Evolutionary conservation across 371 early-diverging fungal genomes (phyloP), one percentile per base, ranked within the genome.

Genomic region (Lichtheimia ramosa): DNA sequence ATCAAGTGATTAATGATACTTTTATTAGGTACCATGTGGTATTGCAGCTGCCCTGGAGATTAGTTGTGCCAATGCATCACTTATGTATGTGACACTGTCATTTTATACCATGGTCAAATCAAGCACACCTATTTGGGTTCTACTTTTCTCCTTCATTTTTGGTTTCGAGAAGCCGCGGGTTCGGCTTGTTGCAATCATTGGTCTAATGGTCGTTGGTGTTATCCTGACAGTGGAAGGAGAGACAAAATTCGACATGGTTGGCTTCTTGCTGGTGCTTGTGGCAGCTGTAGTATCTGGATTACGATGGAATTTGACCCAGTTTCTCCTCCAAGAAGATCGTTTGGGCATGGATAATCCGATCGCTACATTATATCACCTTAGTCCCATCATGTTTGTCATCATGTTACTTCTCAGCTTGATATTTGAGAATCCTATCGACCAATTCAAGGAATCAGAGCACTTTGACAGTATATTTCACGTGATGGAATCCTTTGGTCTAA

Each of bases 61-160:
- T 63, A 90, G 95, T 15, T 84, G 94, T 70, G 88, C 93, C 41
- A 96, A 95, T 73, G 83, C 90, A 3, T 89, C 90, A 20, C 80
- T 96, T 28, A 85, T 89, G 69, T 80, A 78, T 42, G 91, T 96
- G 42, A 89, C 95, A 0, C 83, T 97, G 27, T 87, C 94, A 2
- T 95, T 96, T 64, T 95, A 95, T 75, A 97, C 96, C n/a, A 93
- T 96, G 93, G 83, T 96, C 65, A 97, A 97, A 69, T 92, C 93
- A 27, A 88, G 89, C 23, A 85, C 90, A 10, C 92, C 94, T 10
- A 88, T 93, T 13, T 96, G 92, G 82, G 92, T 95, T 8, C 77
- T 97, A 16, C 27, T 93, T 14, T 96, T 96, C 71, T 92, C 97
- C 7, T 93, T 94, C 61, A 65, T 92, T 6, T 96, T 97, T 70